Evolutionary conservation across 257 asterid species (phyloP).

Genomic region (Solanum lycopersicoides): DNA sequence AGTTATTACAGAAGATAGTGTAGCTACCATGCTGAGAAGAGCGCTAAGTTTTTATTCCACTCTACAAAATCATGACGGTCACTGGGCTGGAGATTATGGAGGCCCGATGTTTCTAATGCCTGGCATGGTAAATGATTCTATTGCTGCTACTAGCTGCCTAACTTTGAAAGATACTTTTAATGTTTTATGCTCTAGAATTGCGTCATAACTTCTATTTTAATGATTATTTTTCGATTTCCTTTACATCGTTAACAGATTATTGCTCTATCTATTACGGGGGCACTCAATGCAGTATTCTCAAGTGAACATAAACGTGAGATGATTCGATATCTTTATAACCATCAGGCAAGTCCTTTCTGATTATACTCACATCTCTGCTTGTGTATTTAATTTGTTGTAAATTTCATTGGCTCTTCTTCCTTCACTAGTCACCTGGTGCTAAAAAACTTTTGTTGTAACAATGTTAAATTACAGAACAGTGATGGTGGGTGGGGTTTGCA

Average conservation of each 20-base stretch:
- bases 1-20: slow-evolving; percentile 75
- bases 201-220: background rate
- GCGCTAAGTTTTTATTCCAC: slow-evolving; percentile 74
- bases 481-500: slow-evolving; percentile 99
- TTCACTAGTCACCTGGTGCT: background rate
- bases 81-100: slow-evolving; percentile 99
- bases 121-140: slow-evolving; percentile 62
- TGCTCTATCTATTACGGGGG: slow-evolving; percentile 70
- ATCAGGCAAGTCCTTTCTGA: slow-evolving; percentile 47
- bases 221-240: background rate
- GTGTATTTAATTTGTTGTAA: background rate
- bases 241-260: slow-evolving; percentile 49
- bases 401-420: background rate
- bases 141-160: background rate
- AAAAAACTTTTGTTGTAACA: background rate
- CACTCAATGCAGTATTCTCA: slow-evolving; percentile 69
- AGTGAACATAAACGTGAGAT: slow-evolving; percentile 86
- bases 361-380: background rate
- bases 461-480: slow-evolving; percentile 46
- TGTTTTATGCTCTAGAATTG: background rate
- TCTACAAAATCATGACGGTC: slow-evolving; percentile 84
- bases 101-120: slow-evolving; percentile 99
- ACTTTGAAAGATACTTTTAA: background rate
- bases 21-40: slow-evolving; percentile 63
- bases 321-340: slow-evolving; percentile 93